phyloP scores from a whole-genome alignment of 2,329 filamentous ascomycete species.

The Penicillium sp. region DNA sequence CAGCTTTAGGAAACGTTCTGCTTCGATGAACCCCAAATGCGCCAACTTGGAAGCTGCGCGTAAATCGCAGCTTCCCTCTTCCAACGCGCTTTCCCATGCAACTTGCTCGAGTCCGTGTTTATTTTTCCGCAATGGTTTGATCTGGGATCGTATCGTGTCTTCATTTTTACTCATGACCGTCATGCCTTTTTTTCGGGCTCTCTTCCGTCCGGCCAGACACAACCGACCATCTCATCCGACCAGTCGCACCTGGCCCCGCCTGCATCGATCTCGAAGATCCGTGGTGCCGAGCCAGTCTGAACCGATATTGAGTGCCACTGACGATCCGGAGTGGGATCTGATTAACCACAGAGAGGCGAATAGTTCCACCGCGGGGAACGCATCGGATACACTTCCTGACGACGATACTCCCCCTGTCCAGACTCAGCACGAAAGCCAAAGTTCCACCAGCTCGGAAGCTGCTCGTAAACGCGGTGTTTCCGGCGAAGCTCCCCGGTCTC shows the following conservation, averaged over 20 bases:
- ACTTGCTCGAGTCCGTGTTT: not conserved
- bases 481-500: constrained; percentile 5
- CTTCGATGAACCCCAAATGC: not conserved
- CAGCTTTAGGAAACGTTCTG: not conserved
- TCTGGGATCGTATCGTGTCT: not conserved
- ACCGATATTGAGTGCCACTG: not conserved
- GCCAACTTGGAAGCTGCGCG: not conserved
- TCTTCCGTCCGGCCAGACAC: constrained; percentile 8
- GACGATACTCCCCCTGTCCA: not conserved
- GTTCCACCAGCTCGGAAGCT: not conserved
- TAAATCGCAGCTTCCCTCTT: not conserved
- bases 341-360: not conserved
- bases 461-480: not conserved
- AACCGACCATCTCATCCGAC: constrained; percentile 1
- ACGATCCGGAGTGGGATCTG: not conserved
- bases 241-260: constrained; percentile 12
- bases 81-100: constrained; percentile 1
- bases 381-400: not conserved
- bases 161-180: not conserved
- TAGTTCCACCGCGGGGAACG: not conserved
- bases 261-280: constrained; percentile 11
- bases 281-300: not conserved
- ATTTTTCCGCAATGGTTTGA: constrained; percentile 1
- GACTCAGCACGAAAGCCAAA: not conserved
- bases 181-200: constrained; percentile 14